phyloP scores from a whole-genome alignment of 2,329 filamentous ascomycete species.

The Fusarium anthophilum region DNA sequence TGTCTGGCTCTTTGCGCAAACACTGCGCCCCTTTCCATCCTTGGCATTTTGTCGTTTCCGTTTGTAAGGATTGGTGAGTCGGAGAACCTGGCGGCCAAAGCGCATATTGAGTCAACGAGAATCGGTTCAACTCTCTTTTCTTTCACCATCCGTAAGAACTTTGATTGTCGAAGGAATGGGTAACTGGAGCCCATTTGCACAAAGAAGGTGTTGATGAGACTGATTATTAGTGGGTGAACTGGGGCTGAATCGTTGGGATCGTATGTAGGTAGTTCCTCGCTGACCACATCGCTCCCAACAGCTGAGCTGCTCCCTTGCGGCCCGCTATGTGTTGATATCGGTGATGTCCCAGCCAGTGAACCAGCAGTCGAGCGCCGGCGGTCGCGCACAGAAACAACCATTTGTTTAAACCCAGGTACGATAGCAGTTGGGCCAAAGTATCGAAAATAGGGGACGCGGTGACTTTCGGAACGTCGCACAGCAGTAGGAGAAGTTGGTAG shows the following conservation, averaged over 20 bases:
- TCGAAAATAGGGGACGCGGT: slow-evolving; percentile 86
- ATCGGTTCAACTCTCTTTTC: slow-evolving; percentile 87
- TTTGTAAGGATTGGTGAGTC: slow-evolving; percentile 61
- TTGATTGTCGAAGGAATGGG: slow-evolving; percentile 78
- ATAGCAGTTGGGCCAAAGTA: slow-evolving; percentile 94
- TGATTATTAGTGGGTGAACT: slow-evolving; percentile 78
- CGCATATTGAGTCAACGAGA: slow-evolving; percentile 86
- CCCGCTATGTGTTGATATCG: slow-evolving; percentile 53
- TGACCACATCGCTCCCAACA: slow-evolving; percentile 54
- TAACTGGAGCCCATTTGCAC: slow-evolving; percentile 85
- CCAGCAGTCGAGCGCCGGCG: slow-evolving; percentile 67
- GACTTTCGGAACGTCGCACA: slow-evolving; percentile 61
- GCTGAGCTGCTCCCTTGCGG: slow-evolving; percentile 52
- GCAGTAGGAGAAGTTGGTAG: slow-evolving; percentile 51
- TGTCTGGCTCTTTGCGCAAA: slow-evolving; percentile 86
- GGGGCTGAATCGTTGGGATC: slow-evolving; percentile 75
- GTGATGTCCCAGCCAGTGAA: slow-evolving; percentile 65
- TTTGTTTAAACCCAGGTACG: slow-evolving; percentile 91
- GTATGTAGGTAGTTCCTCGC: slow-evolving; percentile 75
- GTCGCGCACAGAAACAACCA: slow-evolving; percentile 81
- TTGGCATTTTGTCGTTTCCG: slow-evolving; percentile 58
- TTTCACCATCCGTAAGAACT: slow-evolving; percentile 78
- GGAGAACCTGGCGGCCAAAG: slow-evolving; percentile 83
- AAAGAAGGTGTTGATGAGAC: slow-evolving; percentile 84
- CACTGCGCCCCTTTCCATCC: slow-evolving; percentile 76